Conservation (phyloP, 2,329 filamentous ascomycete species). For the Verticillium longisporum region DNA sequence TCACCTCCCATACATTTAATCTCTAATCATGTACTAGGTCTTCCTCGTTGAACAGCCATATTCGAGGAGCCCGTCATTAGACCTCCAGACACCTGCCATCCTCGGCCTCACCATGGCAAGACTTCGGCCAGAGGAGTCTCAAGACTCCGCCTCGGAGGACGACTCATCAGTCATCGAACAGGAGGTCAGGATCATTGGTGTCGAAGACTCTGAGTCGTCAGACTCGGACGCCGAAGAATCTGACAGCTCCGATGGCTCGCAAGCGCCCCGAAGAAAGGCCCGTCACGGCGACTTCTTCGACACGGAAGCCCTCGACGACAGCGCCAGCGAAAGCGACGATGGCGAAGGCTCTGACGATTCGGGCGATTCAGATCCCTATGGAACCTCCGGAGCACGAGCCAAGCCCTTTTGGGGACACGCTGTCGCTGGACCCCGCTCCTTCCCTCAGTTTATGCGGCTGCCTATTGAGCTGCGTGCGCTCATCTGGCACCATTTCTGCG, state of each 20-base stretch:
- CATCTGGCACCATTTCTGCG: conserved; percentile 26
- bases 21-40: not conserved
- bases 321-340: not conserved
- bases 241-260: not conserved
- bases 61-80: too few relatives aligned
- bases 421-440: conserved; percentile 7
- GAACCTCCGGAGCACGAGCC: not conserved
- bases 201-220: not conserved
- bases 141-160: not conserved
- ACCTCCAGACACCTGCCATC: not conserved
- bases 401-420: not conserved
- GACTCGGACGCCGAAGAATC: not conserved
- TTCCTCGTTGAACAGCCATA: too few relatives aligned
- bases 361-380: not conserved
- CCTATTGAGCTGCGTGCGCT: conserved; percentile 25
- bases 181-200: not conserved
- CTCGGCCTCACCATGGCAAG: not conserved
- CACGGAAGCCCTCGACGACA: not conserved
- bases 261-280: not conserved
- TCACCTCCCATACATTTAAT: not conserved
- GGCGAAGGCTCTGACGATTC: not conserved
- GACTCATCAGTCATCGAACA: not conserved
- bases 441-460: conserved; percentile 18
- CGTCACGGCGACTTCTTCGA: not conserved
- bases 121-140: not conserved